Evolutionary conservation across 1,139 yeast species (phyloP), one percentile per base, ranked within the genome.

Genomic region (Kodamaea suecica): DNA sequence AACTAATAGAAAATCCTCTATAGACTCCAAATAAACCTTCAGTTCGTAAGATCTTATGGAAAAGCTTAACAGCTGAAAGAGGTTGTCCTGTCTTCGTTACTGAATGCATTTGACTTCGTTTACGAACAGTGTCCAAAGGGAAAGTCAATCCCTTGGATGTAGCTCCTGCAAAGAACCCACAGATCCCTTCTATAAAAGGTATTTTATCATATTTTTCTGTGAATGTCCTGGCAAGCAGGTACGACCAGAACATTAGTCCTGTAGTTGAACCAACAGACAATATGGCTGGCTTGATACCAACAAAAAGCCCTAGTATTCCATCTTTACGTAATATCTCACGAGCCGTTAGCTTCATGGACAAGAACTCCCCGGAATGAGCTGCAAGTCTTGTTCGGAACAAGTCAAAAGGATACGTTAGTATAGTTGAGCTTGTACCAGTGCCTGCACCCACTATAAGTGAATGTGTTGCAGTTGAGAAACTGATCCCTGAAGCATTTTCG

Each of bases 371-470:
- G 2, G 48, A 38, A 48, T 76, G 76, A 3, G 84, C 84, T 1
- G 88, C 95, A 37, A 88, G 70, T 35, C 95, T 63, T 0, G 98
- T 92, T 34, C 98, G 63, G 30, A 92, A 60, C 20, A 88, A 68
- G 56, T 92, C 98, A 50, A 87, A 79, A 0, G 98, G 98, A 51
- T 92, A 92, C 3, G 97, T 85, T 2, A 66, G 53, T 0, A 76
- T 37, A 0, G 95, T 86, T 32, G 95, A 85, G 1, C 76, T 52
- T 19, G 80, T 61, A 0, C 98, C 98, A 0, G 97, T 80, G 2
- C 78, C 58, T 0, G 84, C 74, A 0, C 98, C 98, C 4, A 85
- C 77, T 0, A 84, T 30, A 29, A 84, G 65, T 29, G 78, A 70
- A 42, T 74, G 83, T 1, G 63, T 45, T 1, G 75, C 57, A 4